Evolutionary conservation across 768 basidiomycete species (phyloP).

Genomic region (Tricholomella constricta): DNA sequence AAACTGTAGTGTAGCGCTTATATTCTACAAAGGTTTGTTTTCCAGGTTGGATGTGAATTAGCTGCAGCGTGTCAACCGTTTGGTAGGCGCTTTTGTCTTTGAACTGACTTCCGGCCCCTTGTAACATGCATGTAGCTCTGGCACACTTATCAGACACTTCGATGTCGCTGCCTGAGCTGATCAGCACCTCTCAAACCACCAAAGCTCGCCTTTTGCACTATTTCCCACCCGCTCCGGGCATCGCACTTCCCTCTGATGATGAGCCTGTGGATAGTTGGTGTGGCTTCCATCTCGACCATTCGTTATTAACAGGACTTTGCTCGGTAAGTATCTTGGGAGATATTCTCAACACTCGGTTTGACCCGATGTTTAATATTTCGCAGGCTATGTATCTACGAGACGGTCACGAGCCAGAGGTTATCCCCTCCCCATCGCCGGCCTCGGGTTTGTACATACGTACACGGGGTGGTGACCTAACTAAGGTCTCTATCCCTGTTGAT

Average conservation of each 20-base stretch:
- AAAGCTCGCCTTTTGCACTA: slow-evolving; percentile 98
- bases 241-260: slow-evolving; percentile 43
- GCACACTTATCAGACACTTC: slow-evolving; percentile 65
- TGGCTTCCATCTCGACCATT: slow-evolving; percentile 94
- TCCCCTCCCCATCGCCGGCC: slow-evolving; percentile 68
- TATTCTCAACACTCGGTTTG: neutral
- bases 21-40: slow-evolving; percentile 60
- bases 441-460: slow-evolving; percentile 94
- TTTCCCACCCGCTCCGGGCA: slow-evolving; percentile 67
- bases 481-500: slow-evolving; percentile 83
- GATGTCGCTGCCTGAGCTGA: slow-evolving; percentile 69
- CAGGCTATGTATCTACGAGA: slow-evolving; percentile 85
- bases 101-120: neutral
- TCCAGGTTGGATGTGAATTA: slow-evolving; percentile 77
- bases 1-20: slow-evolving; percentile 2
- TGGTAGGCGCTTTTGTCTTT: slow-evolving; percentile 46
- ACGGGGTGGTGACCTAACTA: slow-evolving; percentile 73
- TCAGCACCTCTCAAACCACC: slow-evolving; percentile 75
- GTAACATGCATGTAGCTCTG: slow-evolving; percentile 47
- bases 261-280: slow-evolving; percentile 88
- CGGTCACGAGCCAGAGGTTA: slow-evolving; percentile 40
- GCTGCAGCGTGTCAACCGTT: slow-evolving; percentile 92
- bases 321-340: slow-evolving; percentile 50
- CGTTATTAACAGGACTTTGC: slow-evolving; percentile 89
- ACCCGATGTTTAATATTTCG: slow-evolving; percentile 6